phyloP scores from a whole-genome alignment of 2,329 filamentous ascomycete genomes.

The Mariannaea sp. region DNA sequence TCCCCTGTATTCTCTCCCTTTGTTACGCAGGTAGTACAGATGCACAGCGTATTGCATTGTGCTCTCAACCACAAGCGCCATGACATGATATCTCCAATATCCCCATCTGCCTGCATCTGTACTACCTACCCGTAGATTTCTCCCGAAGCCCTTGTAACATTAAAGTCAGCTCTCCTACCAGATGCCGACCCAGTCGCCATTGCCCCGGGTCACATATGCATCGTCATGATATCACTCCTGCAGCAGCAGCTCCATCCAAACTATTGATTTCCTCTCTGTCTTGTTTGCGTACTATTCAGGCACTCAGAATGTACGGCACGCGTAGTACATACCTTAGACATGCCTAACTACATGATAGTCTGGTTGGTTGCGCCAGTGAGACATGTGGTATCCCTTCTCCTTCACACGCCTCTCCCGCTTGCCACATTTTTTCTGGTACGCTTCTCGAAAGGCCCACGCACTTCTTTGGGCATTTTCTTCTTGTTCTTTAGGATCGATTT shows the following conservation, averaged over 20 bases:
- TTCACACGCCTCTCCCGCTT: constrained; percentile 8
- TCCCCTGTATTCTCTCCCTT: too few species aligned
- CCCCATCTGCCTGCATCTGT: background rate
- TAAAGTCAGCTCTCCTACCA: background rate
- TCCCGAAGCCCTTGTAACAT: background rate
- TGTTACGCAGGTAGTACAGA: too few species aligned
- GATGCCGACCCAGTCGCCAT: background rate
- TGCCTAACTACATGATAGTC: too few species aligned
- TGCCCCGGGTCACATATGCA: background rate
- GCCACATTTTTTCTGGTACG: constrained; percentile 5
- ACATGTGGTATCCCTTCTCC: background rate
- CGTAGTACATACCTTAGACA: too few species aligned
- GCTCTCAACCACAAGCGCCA: background rate
- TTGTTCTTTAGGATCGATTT: too few species aligned
- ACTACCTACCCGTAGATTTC: background rate
- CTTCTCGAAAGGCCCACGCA: constrained; percentile 2
- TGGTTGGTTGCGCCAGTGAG: background rate
- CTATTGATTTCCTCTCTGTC: constrained; percentile 12
- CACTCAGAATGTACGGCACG: too few species aligned
- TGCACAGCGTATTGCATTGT: too few species aligned
- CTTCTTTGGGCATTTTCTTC: background rate
- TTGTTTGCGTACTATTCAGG: too few species aligned
- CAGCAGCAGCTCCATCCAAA: constrained; percentile 1
- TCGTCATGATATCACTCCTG: constrained; percentile 5
- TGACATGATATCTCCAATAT: too few species aligned